A percentile compares a stretch with the other conserved stretches of the same genome.
Evolutionary conservation across 2,329 filamentous ascomycete genomes (phyloP).

Genomic region (Talaromyces sp.): DNA sequence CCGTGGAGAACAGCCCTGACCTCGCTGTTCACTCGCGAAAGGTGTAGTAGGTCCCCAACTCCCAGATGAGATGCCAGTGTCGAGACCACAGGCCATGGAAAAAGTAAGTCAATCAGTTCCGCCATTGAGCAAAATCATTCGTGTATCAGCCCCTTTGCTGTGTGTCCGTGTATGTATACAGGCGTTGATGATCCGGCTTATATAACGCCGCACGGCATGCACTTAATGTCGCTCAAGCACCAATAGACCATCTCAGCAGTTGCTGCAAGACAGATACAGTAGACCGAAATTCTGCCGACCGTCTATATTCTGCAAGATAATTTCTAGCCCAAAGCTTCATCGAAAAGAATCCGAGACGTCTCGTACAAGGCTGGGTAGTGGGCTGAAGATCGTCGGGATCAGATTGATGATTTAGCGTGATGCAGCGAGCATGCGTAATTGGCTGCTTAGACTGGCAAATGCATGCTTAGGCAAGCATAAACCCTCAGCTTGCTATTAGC

Average conservation of each 20-base stretch:
- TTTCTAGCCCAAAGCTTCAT: background rate
- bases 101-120: conserved; percentile 24
- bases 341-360: background rate
- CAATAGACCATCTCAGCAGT: background rate
- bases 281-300: too few relatives aligned
- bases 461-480: background rate
- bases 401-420: background rate
- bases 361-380: background rate
- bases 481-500: background rate
- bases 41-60: conserved; percentile 28
- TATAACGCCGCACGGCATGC: background rate
- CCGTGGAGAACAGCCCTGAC: conserved; percentile 29
- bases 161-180: background rate
- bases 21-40: conserved; percentile 25
- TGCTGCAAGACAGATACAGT: background rate
- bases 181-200: background rate
- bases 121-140: conserved; percentile 16
- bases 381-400: conserved; percentile 4
- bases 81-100: conserved; percentile 28
- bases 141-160: background rate
- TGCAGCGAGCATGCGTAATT: background rate
- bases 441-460: background rate
- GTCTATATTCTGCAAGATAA: background rate
- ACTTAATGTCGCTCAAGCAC: background rate
- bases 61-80: conserved; percentile 24